These are phyloP conservation scores for Warburgia ugandensis DNA, from an alignment of 164 flowering plant genomes.

Conservation along the genomic window DNA sequence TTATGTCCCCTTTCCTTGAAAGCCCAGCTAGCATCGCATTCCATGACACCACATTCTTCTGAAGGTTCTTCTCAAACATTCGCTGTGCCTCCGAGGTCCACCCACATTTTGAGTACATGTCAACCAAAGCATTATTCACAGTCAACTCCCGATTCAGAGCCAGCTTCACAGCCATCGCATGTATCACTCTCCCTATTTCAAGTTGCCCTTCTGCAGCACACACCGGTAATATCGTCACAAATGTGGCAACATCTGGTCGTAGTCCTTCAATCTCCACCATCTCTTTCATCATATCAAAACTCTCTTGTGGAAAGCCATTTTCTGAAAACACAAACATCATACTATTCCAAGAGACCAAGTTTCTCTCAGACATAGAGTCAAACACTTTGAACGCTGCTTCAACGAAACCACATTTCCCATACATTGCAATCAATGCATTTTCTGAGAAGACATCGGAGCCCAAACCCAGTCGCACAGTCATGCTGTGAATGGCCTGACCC, in stretches of 20 bases:
- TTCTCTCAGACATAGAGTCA: slow-evolving; percentile 29
- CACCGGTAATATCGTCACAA: slow-evolving; percentile 48
- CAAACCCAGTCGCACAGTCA: slow-evolving; percentile 34
- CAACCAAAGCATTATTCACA: slow-evolving; percentile 51
- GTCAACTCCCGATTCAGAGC: slow-evolving; percentile 30
- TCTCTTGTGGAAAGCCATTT: slow-evolving; percentile 28
- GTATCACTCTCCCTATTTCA: slow-evolving; percentile 41
- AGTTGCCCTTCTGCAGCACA: slow-evolving; percentile 43
- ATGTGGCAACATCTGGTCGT: slow-evolving; percentile 41
- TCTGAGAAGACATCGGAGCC: slow-evolving; percentile 38
- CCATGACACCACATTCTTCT: slow-evolving; percentile 59
- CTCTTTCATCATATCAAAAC: slow-evolving; percentile 22
- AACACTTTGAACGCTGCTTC: slow-evolving; percentile 36
- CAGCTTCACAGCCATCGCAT: slow-evolving; percentile 51
- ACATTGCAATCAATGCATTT: slow-evolving; percentile 52
- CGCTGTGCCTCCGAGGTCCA: slow-evolving; percentile 23
- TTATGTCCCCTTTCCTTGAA: slow-evolving; percentile 34
- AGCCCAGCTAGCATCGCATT: slow-evolving; percentile 53
- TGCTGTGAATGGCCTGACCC: slow-evolving; percentile 39
- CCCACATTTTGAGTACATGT: slow-evolving; percentile 63
- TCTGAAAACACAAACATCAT: slow-evolving; percentile 41
- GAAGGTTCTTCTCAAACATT: slow-evolving; percentile 28
- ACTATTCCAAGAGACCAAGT: slow-evolving; percentile 51
- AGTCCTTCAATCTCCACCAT: slow-evolving; percentile 26
- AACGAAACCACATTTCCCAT: slow-evolving; percentile 46